Evolutionary conservation across 345 rosid species (phyloP).

Genomic region (Populus deltoides): DNA sequence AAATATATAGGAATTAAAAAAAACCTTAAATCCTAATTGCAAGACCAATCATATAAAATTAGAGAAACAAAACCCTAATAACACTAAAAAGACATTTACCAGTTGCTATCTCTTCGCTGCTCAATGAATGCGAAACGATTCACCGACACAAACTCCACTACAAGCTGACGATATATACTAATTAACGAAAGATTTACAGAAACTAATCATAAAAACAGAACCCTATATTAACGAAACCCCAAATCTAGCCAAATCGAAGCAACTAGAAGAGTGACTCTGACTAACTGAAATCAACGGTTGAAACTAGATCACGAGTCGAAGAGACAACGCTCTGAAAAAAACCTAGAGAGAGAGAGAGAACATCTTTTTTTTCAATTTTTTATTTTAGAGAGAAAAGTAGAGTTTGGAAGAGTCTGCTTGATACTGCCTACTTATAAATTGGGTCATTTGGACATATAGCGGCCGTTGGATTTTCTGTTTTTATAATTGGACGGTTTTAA

Average conservation of each 20-base stretch:
- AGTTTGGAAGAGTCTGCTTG: not conserved
- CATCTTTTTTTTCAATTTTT: not conserved
- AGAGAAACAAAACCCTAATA: not conserved
- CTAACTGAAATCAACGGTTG: not conserved
- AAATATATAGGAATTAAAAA: not conserved
- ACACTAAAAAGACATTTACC: slow-evolving; percentile 6
- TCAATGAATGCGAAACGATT: not conserved
- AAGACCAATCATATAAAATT: not conserved
- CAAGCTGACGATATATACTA: not conserved
- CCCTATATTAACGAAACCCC: not conserved
- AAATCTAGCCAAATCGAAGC: not conserved
- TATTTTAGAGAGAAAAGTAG: slow-evolving; percentile 5
- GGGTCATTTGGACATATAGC: not conserved
- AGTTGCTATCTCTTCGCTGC: not conserved
- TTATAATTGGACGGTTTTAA: slow-evolving; percentile 6
- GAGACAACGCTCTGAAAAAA: not conserved
- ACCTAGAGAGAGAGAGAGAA: not conserved
- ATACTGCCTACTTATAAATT: not conserved
- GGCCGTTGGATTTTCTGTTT: slow-evolving; percentile 11
- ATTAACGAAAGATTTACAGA: not conserved
- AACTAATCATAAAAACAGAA: not conserved
- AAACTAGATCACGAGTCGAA: not conserved
- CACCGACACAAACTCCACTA: not conserved
- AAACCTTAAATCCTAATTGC: slow-evolving; percentile 6
- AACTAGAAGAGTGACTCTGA: not conserved